phyloP scores from a whole-genome alignment of 1,284 basidiomycete genomes.

The Ganoderma resinaceum region DNA sequence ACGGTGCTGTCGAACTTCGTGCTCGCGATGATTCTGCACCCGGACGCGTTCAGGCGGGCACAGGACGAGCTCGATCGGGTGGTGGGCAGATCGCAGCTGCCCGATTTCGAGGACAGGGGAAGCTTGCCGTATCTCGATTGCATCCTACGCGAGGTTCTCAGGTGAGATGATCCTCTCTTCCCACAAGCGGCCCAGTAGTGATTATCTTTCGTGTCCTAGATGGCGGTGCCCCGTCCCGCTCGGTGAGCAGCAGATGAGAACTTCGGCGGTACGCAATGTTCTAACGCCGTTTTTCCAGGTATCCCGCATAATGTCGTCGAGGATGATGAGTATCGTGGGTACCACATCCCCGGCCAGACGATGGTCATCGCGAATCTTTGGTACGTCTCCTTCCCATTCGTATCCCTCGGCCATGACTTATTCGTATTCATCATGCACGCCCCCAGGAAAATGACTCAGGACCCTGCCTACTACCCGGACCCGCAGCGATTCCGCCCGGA shows the following conservation, averaged over 20 bases:
- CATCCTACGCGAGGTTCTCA: conserved; percentile 55
- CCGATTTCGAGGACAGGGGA: conserved; percentile 54
- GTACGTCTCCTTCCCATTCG: conserved; percentile 33
- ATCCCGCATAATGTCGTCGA: conserved; percentile 57
- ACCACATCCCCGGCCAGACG: conserved; percentile 52
- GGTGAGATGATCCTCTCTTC: conserved; percentile 40
- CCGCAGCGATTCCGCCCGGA: conserved; percentile 41
- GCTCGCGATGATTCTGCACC: conserved; percentile 58
- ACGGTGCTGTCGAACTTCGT: conserved; percentile 53
- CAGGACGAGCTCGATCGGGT: conserved; percentile 62
- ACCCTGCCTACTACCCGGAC: conserved; percentile 35
- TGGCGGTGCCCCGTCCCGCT: conserved; percentile 38
- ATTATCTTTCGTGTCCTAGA: conserved; percentile 14
- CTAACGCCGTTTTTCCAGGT: conserved; percentile 32
- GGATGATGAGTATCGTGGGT: conserved; percentile 58
- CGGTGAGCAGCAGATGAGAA: conserved; percentile 23
- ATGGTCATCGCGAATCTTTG: conserved; percentile 58
- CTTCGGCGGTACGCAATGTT: background rate
- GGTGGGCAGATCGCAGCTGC: conserved; percentile 52
- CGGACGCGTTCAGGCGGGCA: conserved; percentile 55
- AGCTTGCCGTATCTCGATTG: conserved; percentile 61
- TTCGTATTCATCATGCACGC: background rate
- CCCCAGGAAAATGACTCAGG: conserved; percentile 41
- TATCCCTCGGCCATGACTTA: background rate
- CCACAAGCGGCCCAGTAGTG: no score